Conservation (phyloP, 73 alveolate genomes). For the Breviolum minutum region DNA sequence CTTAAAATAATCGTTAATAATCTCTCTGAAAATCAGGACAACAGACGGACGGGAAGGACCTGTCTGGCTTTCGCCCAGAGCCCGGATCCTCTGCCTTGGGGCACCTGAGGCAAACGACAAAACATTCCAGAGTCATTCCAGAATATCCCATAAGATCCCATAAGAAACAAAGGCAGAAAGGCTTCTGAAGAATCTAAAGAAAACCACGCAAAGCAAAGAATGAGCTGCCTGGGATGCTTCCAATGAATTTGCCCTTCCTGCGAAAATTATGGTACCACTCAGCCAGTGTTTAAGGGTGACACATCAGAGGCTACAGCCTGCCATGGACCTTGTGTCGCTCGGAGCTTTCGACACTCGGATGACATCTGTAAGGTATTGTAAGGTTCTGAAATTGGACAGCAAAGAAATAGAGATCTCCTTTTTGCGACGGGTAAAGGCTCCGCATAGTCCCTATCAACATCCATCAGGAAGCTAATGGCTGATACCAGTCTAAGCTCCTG, state of each 20-base stretch:
- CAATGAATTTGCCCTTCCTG: too few species aligned
- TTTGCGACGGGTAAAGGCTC: too few species aligned
- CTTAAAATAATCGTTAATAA: not conserved
- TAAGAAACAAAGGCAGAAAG: not conserved
- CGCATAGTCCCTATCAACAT: too few species aligned
- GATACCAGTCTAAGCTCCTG: too few species aligned
- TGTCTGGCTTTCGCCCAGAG: constrained; percentile 42
- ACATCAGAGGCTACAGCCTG: constrained; percentile 18
- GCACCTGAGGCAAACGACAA: not conserved
- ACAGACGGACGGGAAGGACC: not conserved
- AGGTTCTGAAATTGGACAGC: not conserved
- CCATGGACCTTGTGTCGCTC: constrained; percentile 30
- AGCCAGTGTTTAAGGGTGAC: not conserved
- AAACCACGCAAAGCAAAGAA: not conserved
- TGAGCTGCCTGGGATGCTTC: not conserved
- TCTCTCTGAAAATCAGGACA: not conserved
- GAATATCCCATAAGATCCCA: too few species aligned
- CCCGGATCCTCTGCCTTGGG: not conserved
- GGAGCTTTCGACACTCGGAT: not conserved
- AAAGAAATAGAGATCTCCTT: not conserved
- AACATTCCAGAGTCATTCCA: too few species aligned
- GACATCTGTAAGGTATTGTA: not conserved
- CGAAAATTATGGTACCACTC: too few species aligned
- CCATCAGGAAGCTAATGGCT: too few species aligned
- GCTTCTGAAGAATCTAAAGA: not conserved